Conservation (phyloP, 78 protist genomes). For the Isochrysis galbana region DNA sequence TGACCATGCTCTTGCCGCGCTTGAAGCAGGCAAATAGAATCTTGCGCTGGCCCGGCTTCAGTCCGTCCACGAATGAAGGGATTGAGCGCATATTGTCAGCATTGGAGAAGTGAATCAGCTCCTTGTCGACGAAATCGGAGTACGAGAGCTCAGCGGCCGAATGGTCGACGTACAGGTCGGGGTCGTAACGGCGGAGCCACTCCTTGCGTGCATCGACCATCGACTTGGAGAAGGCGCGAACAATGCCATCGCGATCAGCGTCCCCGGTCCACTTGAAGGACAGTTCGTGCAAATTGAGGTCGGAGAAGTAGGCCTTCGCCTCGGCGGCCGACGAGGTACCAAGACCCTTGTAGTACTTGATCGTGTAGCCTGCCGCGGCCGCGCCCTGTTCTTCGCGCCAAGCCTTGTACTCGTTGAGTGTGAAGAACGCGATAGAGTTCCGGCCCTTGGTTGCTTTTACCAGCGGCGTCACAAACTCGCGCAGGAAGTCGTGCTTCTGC, state of each 20-base stretch:
- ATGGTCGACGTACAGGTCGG: conserved; percentile 62
- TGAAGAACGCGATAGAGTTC: conserved; percentile 80
- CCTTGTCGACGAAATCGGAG: conserved; percentile 66
- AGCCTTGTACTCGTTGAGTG: conserved; percentile 83
- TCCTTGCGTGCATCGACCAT: conserved; percentile 87
- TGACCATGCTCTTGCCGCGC: conserved; percentile 78
- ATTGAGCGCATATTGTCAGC: conserved; percentile 93
- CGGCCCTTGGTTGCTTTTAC: conserved; percentile 83
- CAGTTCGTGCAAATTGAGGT: conserved; percentile 76
- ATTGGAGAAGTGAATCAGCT: conserved; percentile 91
- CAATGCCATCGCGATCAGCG: conserved; percentile 61
- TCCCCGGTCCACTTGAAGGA: conserved; percentile 60
- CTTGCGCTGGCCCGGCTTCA: conserved; percentile 97
- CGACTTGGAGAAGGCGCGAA: conserved; percentile 67
- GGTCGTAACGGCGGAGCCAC: conserved; percentile 79
- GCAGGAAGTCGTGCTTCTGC: conserved; percentile 74
- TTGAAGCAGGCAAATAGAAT: conserved; percentile 94
- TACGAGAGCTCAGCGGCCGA: conserved; percentile 1
- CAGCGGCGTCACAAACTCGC: conserved; percentile 98
- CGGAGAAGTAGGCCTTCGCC: conserved; percentile 92
- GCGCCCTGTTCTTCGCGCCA: conserved; percentile 66
- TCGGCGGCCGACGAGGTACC: conserved; percentile 92
- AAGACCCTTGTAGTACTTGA: conserved; percentile 98
- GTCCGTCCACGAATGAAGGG: conserved; percentile 95
- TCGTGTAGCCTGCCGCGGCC: conserved; percentile 54